A percentile compares a stretch with the other conserved stretches of the same genome.
phyloP scores from a whole-genome alignment of 495 filamentous ascomycete genomes.

The Schizothecium vesticola region DNA sequence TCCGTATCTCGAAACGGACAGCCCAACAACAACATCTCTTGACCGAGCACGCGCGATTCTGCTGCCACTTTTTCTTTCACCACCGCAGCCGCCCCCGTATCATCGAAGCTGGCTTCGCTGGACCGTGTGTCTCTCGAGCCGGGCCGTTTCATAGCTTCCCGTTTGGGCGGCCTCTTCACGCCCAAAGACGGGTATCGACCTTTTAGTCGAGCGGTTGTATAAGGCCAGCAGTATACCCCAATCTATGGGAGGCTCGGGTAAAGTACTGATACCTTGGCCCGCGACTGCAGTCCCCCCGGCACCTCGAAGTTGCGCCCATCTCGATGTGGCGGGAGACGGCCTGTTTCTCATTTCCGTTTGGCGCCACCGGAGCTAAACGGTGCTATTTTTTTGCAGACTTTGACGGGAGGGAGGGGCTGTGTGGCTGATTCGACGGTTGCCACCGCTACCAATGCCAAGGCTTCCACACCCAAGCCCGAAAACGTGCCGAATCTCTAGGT shows the following conservation, averaged over 20 bases:
- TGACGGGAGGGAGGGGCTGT: neutral
- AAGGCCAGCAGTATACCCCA: constrained; percentile 1
- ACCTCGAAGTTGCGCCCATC: neutral
- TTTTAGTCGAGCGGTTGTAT: neutral
- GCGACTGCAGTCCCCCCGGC: neutral
- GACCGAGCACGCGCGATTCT: no score
- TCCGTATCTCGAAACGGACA: neutral
- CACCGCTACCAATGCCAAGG: neutral
- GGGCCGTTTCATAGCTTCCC: neutral
- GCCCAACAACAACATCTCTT: neutral
- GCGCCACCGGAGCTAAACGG: neutral
- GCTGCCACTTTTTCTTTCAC: no score
- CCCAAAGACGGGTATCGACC: neutral
- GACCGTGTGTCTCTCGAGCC: neutral
- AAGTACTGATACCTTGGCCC: constrained; percentile 12
- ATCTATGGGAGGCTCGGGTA: constrained; percentile 2
- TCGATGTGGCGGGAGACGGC: constrained; percentile 2
- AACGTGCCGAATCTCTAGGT: neutral
- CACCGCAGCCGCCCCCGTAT: no score
- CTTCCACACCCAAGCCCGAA: neutral
- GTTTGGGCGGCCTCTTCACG: neutral
- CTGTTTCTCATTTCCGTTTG: neutral
- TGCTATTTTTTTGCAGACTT: neutral
- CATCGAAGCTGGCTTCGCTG: neutral
- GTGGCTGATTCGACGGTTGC: neutral